phyloP scores from a whole-genome alignment of 108 stramenopile genomes.

The Cyclotella baltica region DNA sequence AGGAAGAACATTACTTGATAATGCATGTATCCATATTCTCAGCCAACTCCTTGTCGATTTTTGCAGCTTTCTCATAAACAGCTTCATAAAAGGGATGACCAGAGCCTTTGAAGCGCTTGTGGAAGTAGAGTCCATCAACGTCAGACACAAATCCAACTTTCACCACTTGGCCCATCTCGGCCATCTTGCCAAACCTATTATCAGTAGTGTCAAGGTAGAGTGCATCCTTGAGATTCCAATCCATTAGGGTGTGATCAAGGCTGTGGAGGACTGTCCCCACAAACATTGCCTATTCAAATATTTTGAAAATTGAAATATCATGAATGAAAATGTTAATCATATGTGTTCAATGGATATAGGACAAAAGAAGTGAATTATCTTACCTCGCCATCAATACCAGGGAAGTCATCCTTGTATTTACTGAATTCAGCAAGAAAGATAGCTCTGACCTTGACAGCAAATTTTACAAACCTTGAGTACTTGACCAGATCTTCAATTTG shows the following conservation, averaged over 20 bases:
- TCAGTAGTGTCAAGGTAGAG: conserved; percentile 45
- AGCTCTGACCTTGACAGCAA: conserved; percentile 34
- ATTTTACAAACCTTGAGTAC: conserved; percentile 44
- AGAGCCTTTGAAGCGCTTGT: conserved; percentile 46
- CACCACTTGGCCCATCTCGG: conserved; percentile 49
- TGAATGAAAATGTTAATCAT: no score
- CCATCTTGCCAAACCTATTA: conserved; percentile 50
- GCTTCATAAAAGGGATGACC: conserved; percentile 45
- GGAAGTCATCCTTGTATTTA: conserved; percentile 39
- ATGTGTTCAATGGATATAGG: no score
- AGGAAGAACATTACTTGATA: conserved; percentile 17
- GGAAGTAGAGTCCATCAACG: conserved; percentile 44
- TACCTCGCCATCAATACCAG: conserved; percentile 47
- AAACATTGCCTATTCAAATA: no score
- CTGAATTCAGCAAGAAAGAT: conserved; percentile 44
- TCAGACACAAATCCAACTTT: conserved; percentile 49
- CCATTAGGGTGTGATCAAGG: conserved; percentile 52
- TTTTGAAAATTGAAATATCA: no score
- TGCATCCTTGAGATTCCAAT: conserved; percentile 50
- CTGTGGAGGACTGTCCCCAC: conserved; percentile 50
- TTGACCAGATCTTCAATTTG: conserved; percentile 39
- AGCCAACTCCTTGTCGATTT: conserved; percentile 35
- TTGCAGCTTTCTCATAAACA: conserved; percentile 41
- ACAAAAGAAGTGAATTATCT: no score
- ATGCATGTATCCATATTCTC: conserved; percentile 52